Evolutionary conservation across 345 rosid species (phyloP), one percentile per base, ranked within the genome.

Genomic region (Pistacia vera): DNA sequence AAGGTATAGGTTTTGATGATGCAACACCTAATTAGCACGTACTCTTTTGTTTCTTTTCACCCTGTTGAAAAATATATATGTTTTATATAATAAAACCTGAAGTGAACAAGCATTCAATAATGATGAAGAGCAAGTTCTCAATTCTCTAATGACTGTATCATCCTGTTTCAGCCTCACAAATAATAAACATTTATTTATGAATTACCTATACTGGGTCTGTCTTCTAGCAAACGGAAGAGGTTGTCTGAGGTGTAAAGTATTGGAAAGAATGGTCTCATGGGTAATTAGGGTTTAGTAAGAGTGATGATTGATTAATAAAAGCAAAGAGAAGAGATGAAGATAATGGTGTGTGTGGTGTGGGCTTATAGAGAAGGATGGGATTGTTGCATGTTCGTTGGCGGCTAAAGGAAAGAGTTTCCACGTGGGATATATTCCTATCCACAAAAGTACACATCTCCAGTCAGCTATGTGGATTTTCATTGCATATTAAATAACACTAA

Each of bases 271-370:
- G 86, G 84, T 68, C 73, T 28, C 81, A 48, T 66, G 66, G 85
- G 77, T 22, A 41, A 86, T 77, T 64, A 36, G 30, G 16, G 38
- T 18, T 44, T 22, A 20, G 36, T 54, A 64, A 60, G 54, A 11
- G 10, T 52, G 73, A 72, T 13, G 72, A 1, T 25, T 25, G 25
- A 25, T 25, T 25, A 71, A 68, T 18, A 5, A 25, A 52, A 70
- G 77, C 7, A n/a, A n/a, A 62, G 36, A n/a, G 25, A 11, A 62
- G 46, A 17, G 25, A 59, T 72, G 75, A 63, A 44, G 76, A 66
- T 61, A 38, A 76, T 35, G 59, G 71, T 75, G 77, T 82, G 84
- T 82, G 84, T 83, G 89, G 92, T 63, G 77, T 51, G 49, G 77
- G 76, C 73, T 72, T 71, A 13, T 28, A 55, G 67, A 66, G 60